phyloP scores from a whole-genome alignment of 495 filamentous ascomycete genomes.

The Penicillium cosmopolitanum region DNA sequence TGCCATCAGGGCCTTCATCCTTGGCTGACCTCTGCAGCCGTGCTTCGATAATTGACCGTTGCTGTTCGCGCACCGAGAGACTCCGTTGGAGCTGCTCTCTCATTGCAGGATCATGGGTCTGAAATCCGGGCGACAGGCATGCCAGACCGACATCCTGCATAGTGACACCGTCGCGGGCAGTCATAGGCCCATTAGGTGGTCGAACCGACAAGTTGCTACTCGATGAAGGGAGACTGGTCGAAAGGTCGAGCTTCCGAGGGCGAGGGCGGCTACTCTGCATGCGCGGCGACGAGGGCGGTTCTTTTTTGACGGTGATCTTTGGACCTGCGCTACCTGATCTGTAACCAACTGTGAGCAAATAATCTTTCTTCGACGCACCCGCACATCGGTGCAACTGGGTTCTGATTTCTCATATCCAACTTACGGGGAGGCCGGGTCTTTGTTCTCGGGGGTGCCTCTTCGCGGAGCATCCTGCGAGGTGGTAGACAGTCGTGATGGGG shows the following conservation, averaged over 20 bases:
- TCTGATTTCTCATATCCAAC: conserved; percentile 24
- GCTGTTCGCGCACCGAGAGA: conserved; percentile 90
- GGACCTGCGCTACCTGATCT: conserved; percentile 56
- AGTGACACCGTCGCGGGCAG: conserved; percentile 73
- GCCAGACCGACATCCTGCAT: conserved; percentile 95
- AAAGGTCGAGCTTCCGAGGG: conserved; percentile 87
- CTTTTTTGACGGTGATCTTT: conserved; percentile 95
- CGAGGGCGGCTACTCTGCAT: conserved; percentile 72
- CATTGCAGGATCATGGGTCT: conserved; percentile 95
- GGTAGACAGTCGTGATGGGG: conserved; percentile 41
- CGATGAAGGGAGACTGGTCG: conserved; percentile 67
- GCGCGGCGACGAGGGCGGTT: conserved; percentile 82
- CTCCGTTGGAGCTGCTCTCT: conserved; percentile 93
- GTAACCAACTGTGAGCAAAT: neutral
- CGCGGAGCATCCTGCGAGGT: conserved; percentile 43
- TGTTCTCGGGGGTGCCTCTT: conserved; percentile 53
- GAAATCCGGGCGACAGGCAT: conserved; percentile 92
- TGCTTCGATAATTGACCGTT: conserved; percentile 91
- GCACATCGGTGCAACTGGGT: too few species aligned
- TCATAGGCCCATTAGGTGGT: conserved; percentile 77
- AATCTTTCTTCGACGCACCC: too few species aligned
- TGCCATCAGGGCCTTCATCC: conserved; percentile 66
- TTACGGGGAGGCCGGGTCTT: conserved; percentile 59
- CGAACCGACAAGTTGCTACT: conserved; percentile 55
- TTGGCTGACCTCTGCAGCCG: conserved; percentile 86